Conservation (phyloP, 192 early-diverging fungal species). For the Geranomyces variabilis region DNA sequence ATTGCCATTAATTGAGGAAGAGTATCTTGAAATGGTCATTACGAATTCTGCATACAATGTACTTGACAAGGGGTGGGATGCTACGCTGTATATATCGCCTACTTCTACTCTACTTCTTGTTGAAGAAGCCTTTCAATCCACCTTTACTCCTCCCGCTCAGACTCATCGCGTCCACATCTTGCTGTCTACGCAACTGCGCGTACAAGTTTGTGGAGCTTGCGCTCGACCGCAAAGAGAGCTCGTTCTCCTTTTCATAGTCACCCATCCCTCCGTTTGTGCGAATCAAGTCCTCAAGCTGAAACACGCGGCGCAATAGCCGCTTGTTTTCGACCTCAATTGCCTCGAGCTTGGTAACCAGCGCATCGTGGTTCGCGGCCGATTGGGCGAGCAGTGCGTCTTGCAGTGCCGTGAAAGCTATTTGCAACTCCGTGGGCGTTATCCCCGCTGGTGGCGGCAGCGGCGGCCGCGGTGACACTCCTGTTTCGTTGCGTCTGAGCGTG, state of each 20-base stretch:
- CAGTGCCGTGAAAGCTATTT: not conserved
- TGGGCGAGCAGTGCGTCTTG: slow-evolving; percentile 4
- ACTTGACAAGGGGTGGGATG: too few species aligned
- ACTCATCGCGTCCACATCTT: not conserved
- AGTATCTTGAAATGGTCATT: too few species aligned
- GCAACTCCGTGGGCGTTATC: not conserved
- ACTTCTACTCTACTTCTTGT: not conserved
- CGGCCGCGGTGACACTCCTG: not conserved
- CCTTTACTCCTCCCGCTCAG: not conserved
- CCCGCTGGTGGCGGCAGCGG: too few species aligned
- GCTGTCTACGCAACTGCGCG: not conserved
- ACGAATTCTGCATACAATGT: too few species aligned
- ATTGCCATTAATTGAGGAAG: too few species aligned
- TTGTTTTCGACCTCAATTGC: slow-evolving; percentile 21
- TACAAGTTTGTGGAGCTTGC: not conserved
- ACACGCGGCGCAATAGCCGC: slow-evolving; percentile 16
- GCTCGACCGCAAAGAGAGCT: not conserved
- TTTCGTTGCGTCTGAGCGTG: too few species aligned
- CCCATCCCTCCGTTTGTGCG: not conserved
- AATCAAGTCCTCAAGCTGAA: slow-evolving; percentile 17
- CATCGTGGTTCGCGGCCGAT: not conserved
- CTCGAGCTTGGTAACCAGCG: slow-evolving; percentile 1
- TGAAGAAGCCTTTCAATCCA: not conserved
- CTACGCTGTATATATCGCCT: too few species aligned
- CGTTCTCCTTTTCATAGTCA: slow-evolving; percentile 3